A percentile compares a stretch with the other conserved stretches of the same genome.
phyloP scores from a whole-genome alignment of 345 rosid species.

The Atalantia buxifolia region DNA sequence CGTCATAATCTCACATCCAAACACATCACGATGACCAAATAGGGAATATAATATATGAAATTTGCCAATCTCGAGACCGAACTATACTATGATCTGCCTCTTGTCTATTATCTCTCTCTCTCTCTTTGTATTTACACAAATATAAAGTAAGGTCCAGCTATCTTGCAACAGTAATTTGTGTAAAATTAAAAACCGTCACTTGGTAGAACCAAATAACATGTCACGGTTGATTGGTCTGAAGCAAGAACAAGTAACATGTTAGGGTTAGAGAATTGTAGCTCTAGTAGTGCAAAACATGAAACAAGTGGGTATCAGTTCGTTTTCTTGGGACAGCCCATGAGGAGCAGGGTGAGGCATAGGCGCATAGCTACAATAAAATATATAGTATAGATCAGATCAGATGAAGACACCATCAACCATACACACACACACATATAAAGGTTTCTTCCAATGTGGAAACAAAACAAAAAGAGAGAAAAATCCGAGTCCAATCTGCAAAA shows the following conservation, averaged over 20 bases:
- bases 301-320: background rate
- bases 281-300: background rate
- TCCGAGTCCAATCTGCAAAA: too few species aligned
- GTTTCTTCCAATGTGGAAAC: too few species aligned
- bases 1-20: background rate
- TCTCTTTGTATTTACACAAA: background rate
- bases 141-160: too few species aligned
- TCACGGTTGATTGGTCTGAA: background rate
- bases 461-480: too few species aligned
- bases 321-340: conserved; percentile 17
- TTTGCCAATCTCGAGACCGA: background rate
- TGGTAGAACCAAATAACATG: background rate
- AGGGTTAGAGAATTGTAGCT: background rate
- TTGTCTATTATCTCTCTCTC: background rate
- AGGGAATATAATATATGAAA: too few species aligned
- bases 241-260: background rate
- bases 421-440: too few species aligned
- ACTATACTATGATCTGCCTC: background rate
- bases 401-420: background rate
- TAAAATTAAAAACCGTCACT: background rate
- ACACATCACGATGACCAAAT: background rate
- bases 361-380: background rate
- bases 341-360: background rate
- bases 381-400: background rate
- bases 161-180: too few species aligned